Base-by-base conservation (phyloP, 768 basidiomycete genomes). In the Leccinellum luteum region DNA sequence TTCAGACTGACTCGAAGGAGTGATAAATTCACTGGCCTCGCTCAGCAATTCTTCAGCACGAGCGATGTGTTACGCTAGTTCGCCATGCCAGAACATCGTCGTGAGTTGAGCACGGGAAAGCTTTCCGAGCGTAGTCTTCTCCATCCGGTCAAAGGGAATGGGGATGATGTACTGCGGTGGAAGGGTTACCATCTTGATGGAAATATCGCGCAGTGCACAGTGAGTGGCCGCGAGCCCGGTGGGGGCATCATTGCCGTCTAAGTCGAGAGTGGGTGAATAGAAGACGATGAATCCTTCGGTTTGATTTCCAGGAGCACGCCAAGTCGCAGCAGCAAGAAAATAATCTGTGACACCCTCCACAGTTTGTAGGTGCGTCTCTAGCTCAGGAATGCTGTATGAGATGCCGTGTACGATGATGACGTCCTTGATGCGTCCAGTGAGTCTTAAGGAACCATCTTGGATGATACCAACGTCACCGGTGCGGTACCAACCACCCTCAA, bases 391-490 rank as follows among this genome's bases (percentile, higher is more conserved):
- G 21, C 45, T 21, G 13, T 47, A 25, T 19, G 45, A 47, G 13
- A 21, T 23, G 19, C 41, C 45, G 45, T 77, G 75, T 57, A 76
- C 73, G 59, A 75, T 76, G 57, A n/a, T 60, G 27, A 65, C 69
- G 23, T 76, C 74, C 58, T 14, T n/a, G 41, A 43, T 43, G 19
- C 17, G 41, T 19, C 75, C 75, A 48, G 71, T 63, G 32, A 78
- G 63, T 38, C 72, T 64, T 47, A 78, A 61, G 23, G 66, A 60
- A 14, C 70, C 69, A 12, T 67, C 60, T 53, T 63, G n/a, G 41
- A 80, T 66, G 31, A 70, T 64, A 21, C 77, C 81, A 13, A 80
- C 66, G 60, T 86, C 85, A 15, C 85, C 83, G 19, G 84, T 84
- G 66, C 76, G 79, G 66, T 80, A 80, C 83, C 84, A 85, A 2